Evolutionary conservation across 2,329 filamentous ascomycete species (phyloP), one percentile per base, ranked within the genome.

Genomic region (Aurifilum marmelostoma): DNA sequence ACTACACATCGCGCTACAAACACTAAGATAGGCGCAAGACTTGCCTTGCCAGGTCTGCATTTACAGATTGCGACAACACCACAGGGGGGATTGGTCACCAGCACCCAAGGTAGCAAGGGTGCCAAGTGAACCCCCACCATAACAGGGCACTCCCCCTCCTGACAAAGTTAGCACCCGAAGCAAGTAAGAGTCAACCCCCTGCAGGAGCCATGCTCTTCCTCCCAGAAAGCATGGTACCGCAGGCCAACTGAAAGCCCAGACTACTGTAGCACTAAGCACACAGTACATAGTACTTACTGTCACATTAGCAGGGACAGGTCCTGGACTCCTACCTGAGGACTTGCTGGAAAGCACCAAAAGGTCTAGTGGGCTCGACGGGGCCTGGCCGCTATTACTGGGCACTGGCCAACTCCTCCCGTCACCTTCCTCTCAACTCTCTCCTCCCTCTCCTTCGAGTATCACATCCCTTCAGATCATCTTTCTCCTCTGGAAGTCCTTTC

Each of bases 361-460:
- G 32, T 14, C 0, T 41, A 34, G 37, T 27, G 37, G 37, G 24
- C 54, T 24, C 34, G n/a, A 43, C 6, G 18, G 59, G 34, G 21
- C 43, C 43, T n/a, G 43, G 24, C 21, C 27, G 59, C 39, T 43
- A 62, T 18, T 59, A 59, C 43, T 34, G 29, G 32, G 32, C 58
- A 32, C 29, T 47, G n/a, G 61, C 39, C 61, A 63, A 18, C 61
- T 63, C 24, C 61, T 63, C 61, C 61, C 61, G 41, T 63, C 61
- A 50, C 41, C 61, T 50, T 29, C 34, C 41, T 43, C 41, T 18
- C 61, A 16, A 32, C 61, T 29, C 27, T 32, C 41, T 63, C 41
- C 37, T 62, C 59, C 59, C 59, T 61, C 59, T 27, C 37, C 59
- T 27, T 18, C 39, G 12, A 27, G 34, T 60, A 41, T 27, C 34